Percentiles rank a stretch among this genome's conserved stretches.
These are phyloP conservation scores for Acorus calamus DNA, from an alignment of 106 monocot genomes.

Conservation along the genomic window DNA sequence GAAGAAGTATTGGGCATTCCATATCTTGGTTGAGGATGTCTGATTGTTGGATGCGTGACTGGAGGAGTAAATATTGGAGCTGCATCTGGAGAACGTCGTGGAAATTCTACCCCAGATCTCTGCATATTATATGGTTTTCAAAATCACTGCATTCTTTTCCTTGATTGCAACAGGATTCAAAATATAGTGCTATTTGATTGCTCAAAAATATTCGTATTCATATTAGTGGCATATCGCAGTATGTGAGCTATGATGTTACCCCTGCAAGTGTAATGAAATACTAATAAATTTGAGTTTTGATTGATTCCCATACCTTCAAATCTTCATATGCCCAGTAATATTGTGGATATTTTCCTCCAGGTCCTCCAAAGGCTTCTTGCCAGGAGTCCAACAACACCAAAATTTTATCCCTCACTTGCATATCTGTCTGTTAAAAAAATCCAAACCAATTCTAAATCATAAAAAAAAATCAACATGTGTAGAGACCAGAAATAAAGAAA, in stretches of 20 bases:
- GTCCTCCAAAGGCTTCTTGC: conserved; percentile 92
- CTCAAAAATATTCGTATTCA: too few species aligned
- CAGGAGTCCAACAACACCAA: conserved; percentile 73
- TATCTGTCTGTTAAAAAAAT: conserved; percentile 41
- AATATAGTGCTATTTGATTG: too few species aligned
- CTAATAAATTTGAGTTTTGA: too few species aligned
- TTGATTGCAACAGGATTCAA: too few species aligned
- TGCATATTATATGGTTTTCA: conserved; percentile 11
- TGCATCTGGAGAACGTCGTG: conserved; percentile 48
- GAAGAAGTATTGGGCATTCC: conserved; percentile 50
- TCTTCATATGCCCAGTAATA: conserved; percentile 80
- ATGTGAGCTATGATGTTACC: too few species aligned
- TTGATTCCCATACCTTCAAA: conserved; percentile 34
- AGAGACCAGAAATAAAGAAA: background rate
- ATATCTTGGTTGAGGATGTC: conserved; percentile 7
- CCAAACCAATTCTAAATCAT: background rate
- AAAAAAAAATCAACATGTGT: background rate
- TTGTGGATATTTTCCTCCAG: conserved; percentile 76
- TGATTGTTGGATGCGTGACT: conserved; percentile 19
- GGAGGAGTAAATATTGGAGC: conserved; percentile 66
- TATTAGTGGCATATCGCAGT: too few species aligned
- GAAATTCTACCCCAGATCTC: conserved; percentile 73
- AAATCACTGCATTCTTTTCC: background rate
- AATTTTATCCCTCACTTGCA: conserved; percentile 84
- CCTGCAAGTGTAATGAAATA: too few species aligned